Evolutionary conservation across 2,329 filamentous ascomycete species (phyloP).

Genomic region (Gaeumannomyces sp.): DNA sequence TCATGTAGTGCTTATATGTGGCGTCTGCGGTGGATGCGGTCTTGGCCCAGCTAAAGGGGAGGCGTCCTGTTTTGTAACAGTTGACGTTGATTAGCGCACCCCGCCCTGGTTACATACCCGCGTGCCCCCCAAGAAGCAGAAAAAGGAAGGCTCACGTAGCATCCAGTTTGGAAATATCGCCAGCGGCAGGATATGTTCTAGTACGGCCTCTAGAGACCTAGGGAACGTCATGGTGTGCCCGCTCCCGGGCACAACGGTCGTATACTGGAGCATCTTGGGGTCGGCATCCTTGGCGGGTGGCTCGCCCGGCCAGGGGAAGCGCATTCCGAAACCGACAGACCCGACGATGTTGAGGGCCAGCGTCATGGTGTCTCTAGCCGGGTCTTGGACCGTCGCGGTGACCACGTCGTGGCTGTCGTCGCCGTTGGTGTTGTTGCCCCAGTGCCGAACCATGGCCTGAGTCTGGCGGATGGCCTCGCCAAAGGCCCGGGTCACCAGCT

Average conservation of each 20-base stretch:
- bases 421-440: conserved; percentile 38
- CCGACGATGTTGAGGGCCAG: conserved; percentile 51
- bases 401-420: conserved; percentile 13
- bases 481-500: conserved; percentile 62
- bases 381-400: conserved; percentile 41
- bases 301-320: conserved; percentile 58
- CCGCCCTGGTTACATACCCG: neutral
- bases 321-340: conserved; percentile 65
- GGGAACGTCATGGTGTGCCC: conserved; percentile 62
- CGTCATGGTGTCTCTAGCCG: conserved; percentile 60
- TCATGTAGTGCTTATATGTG: conserved; percentile 65
- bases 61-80: conserved; percentile 23
- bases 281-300: conserved; percentile 34
- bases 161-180: conserved; percentile 54
- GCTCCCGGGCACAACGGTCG: conserved; percentile 35
- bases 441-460: conserved; percentile 51
- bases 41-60: conserved; percentile 46
- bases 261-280: conserved; percentile 41
- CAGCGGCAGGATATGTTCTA: conserved; percentile 59
- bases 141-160: conserved; percentile 34
- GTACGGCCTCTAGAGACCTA: conserved; percentile 51
- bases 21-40: conserved; percentile 46
- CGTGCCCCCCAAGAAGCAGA: neutral
- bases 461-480: conserved; percentile 57
- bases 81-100: conserved; percentile 8